Conservation (phyloP, 768 basidiomycete species). For the Termitomyces sp. region DNA sequence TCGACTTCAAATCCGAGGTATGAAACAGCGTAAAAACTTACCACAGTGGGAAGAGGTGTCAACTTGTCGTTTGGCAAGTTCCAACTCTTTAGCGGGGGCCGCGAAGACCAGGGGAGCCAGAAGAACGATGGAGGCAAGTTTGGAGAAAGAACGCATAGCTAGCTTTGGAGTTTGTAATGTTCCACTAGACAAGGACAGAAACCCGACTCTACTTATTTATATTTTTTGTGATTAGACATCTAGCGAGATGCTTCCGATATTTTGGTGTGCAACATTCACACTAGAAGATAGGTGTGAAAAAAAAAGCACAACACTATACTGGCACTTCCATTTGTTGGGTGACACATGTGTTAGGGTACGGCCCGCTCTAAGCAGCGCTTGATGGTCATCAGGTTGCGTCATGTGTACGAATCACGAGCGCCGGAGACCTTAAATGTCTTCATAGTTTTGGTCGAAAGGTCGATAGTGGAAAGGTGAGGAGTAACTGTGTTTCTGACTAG, state of each 20-base stretch:
- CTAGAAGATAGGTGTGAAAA: neutral
- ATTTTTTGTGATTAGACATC: neutral
- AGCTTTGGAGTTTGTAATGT: neutral
- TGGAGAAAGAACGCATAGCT: constrained; percentile 18
- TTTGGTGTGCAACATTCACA: neutral
- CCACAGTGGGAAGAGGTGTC: constrained; percentile 36
- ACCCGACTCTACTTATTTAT: constrained; percentile 1
- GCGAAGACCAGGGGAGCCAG: constrained; percentile 24
- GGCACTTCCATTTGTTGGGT: neutral
- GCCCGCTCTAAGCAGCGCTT: constrained; percentile 3
- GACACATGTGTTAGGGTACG: neutral
- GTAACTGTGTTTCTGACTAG: neutral
- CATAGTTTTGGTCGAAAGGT: neutral
- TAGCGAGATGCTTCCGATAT: constrained; percentile 12
- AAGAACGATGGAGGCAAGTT: constrained; percentile 22
- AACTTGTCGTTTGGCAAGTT: constrained; percentile 21
- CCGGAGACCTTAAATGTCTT: neutral
- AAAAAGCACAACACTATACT: neutral
- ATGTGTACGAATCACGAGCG: constrained; percentile 4
- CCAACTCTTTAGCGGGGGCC: constrained; percentile 22
- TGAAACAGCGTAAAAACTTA: constrained; percentile 6
- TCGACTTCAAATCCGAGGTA: neutral
- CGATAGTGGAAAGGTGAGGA: no score
- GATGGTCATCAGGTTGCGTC: constrained; percentile 9
- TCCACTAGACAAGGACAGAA: neutral